Evolutionary conservation across 352 stramenopile genomes (phyloP), one percentile per base, ranked within the genome.

Genomic region (Globisporangium okanoganense): DNA sequence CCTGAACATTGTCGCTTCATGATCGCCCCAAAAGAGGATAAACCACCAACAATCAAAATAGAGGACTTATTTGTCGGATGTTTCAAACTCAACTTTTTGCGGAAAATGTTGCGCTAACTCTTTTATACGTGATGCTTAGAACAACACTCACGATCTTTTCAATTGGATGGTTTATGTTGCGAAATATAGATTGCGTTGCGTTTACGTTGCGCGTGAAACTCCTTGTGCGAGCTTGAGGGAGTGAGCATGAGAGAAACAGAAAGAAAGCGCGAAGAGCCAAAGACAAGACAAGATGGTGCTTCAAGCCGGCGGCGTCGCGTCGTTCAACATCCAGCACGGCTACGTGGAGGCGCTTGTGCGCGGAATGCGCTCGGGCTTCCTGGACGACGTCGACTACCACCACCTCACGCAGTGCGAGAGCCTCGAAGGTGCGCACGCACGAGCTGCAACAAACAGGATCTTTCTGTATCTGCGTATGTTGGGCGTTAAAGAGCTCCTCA

Each of bases 311-410:
- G 86, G 92, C 62, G 92, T 99, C 70, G 74, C 83, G 60, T 97
- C 85, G 38, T 99, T 99, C 78, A 99, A 99, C 79, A 97, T 99
- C 64, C 86, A 98, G 65, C 93, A 99, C 83, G 97, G 96, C 55
- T 99, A 99, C 77, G 73, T 97, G 38, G 97, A 99, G 71, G 96
- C 93, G 10, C 78, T 99, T 52, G 88, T 99, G 63, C 94, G 97
- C 52, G 97, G 97, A 56, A 98, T 98, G 78, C 90, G 97, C 66
- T 94, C 79, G 25, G 86, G 85, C 43, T 95, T 95, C 62, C 71
- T 96, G 47, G 86, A 93, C 52, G 88, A 96, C 64, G 85, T 94
- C 33, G 88, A 96, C 67, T 96, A 96, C 65, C 88, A 95, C 56
- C 88, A 95, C 66, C 76, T 96, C 64, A 92, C 83, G 52, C 86